Evolutionary conservation across 106 monocot species (phyloP), one percentile per base, ranked within the genome.

Genomic region (Dendrobium officinale): DNA sequence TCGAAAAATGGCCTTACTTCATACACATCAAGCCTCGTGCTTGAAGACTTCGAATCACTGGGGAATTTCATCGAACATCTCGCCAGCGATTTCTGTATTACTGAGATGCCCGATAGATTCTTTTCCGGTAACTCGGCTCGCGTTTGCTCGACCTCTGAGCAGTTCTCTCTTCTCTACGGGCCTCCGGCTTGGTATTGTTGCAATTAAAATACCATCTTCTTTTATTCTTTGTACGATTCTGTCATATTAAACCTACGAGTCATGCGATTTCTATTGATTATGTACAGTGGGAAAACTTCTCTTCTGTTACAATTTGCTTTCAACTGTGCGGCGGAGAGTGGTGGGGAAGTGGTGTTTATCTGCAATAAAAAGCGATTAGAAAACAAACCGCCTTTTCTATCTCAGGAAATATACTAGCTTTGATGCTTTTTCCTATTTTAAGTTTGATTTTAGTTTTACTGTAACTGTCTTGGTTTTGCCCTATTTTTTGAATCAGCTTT

Each of bases 271-370:
- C 20, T 9, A 2, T 48, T 26, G 49, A 59, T 48, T 3, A 37
- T 37, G 40, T 31, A 16, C 90, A 95, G 98, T 73, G 98, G 98
- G 70, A 98, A 95, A 82, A 98, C 92, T 13, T 98, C 95, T 68
- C 92, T 98, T 33, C 82, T 98, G 44, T 95, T 98, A 85, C 98
- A 98, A 72, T 98, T 92, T 74, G 94, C 92, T 4, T 82, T 98
- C 83, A 98, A 98, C 73, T 85, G 89, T 40, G 91, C 89, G 5
- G 61, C 74, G 22, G 88, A 86, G 81, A 82, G 81, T 22, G 67
- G 73, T 40, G 77, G 88, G 3, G 51, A 79, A 4, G 92, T 95
- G 48, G 89, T 95, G 2, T 98, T 95, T 73, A 91, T 98, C 42
- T 95, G 98, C 79, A 93, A 80, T 66, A 95, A 88, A 80, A 81